Evolutionary conservation across 805 yeast species (phyloP), one percentile per base, ranked within the genome.

Genomic region (Scheffersomyces stipitis): DNA sequence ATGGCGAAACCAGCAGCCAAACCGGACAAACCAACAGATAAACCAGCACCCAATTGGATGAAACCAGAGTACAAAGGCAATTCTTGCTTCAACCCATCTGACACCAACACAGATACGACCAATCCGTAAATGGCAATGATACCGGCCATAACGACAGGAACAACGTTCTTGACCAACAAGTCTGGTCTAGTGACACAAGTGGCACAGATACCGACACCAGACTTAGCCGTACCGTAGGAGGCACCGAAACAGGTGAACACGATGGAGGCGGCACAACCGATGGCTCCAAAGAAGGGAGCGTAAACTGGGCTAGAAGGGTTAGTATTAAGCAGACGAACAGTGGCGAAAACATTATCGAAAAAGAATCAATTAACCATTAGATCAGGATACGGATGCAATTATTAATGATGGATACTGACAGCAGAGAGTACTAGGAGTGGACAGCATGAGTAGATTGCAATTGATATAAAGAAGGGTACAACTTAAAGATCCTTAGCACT

Each of bases 141-240:
- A 91, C 99, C 99, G 49, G 98, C 97, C 97, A 91, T 91, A 73
- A 91, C 81, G 54, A 93, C 97, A 48, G 99, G 99, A 45, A 91
- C 96, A 56, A 90, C 83, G 73, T 86, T 86, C 73, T 82, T 88
- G 56, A 91, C 90, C 62, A 90, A 73, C 64, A 90, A 78, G 65
- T 91, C 99, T 52, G 99, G 99, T 83, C 96, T 87, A 64, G 91
- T 75, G 44, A 90, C 96, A 71, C 96, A 86, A 50, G 96, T 88
- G 63, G 96, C 99, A 75, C 96, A 91, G 64, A 91, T 90, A 81
- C 98, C 99, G 50, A 93, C 96, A 75, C 99, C 99, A 17, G 96
- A 86, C 71, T 91, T 91, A 61, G 99, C 99, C 50, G 98, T 91
- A 75, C 99, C 99, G 70, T 90, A 90, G 40, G 96, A 87, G 58